Base-by-base conservation (phyloP, 2,329 filamentous ascomycete genomes). In the Ophiostoma tasmaniense region DNA sequence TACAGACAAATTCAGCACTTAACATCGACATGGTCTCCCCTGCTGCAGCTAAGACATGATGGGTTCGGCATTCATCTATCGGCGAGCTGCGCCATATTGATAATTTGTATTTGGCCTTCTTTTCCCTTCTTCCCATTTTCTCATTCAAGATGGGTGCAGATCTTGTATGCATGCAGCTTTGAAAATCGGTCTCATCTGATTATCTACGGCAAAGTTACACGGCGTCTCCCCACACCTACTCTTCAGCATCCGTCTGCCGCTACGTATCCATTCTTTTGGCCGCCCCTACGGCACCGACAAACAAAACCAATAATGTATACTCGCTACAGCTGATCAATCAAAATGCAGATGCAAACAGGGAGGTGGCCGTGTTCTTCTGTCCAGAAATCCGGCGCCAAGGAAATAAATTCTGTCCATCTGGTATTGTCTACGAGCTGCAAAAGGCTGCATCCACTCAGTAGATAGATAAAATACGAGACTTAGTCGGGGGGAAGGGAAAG, bases 61-160 rank as follows among this genome's bases (percentile, higher is more conserved):
- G 55, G 55, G 55, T 61, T 61, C 55, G 55, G 55, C 25, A 33
- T 59, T 61, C 55, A 61, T 61, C 17, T 61, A 33, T 61, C 55
- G 25, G 55, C 55, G 25, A 61, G 55, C 25, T 61, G 55, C 22
- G 25, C 55, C 22, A 13, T 55, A 7, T 45, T 7, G 20, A 55
- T 55, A 25, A 5, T 3, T 8, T 25, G 10, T 13, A 25, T 25
- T 55, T n/a, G 20, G 8, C 7, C 17, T 45, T 45, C 5, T 6
- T 6, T n/a, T 42, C 1, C 4, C 17, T 42, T 42, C 17, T 42
- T 17, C 17, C 17, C 39, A 42, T 42, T 5, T 42, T 1, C 11
- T 42, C 39, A 42, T 42, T n/a, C n/a, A n/a, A 14, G 39, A 17
- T 20, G 42, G 42, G 5, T 45, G 17, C 7, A n/a, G 20, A 45